Percentiles rank a stretch among this genome's conserved stretches.
These are phyloP conservation scores for Scutellaria minor DNA, from an alignment of 257 asterid species.

Conservation along the genomic window DNA sequence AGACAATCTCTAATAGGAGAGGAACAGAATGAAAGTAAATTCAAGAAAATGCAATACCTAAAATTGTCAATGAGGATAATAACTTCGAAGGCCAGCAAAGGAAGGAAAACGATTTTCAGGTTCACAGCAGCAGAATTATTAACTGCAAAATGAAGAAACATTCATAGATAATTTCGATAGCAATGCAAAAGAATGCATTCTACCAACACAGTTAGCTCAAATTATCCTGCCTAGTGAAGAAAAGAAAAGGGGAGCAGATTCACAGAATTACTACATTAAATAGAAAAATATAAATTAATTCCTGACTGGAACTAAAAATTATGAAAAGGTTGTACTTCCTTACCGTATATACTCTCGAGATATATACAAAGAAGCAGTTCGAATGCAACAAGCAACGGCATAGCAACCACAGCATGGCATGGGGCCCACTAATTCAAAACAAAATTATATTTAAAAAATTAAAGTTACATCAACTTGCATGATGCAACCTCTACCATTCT, in stretches of 20 bases:
- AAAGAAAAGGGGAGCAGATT: conserved; percentile 27
- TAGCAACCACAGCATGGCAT: conserved; percentile 95
- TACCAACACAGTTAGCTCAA: conserved; percentile 25
- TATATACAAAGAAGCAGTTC: conserved; percentile 97
- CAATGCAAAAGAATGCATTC: conserved; percentile 25
- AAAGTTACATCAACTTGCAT: conserved; percentile 27
- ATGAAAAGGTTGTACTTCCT: conserved; percentile 46
- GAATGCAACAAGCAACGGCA: conserved; percentile 89
- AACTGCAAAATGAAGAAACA: conserved; percentile 57
- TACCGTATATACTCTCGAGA: conserved; percentile 86
- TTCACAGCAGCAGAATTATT: conserved; percentile 66
- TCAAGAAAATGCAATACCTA: conserved; percentile 56
- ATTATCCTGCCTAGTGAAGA: conserved; percentile 24
- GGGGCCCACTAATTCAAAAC: conserved; percentile 91
- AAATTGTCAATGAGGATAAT: conserved; percentile 83
- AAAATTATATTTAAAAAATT: conserved; percentile 22
- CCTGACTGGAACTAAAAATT: conserved; percentile 31
- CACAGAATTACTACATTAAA: conserved; percentile 7
- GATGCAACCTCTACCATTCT: conserved; percentile 30
- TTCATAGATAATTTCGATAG: conserved; percentile 20
- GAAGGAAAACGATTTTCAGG: conserved; percentile 89
- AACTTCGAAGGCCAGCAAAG: conserved; percentile 83
- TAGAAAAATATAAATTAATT: conserved; percentile 10
- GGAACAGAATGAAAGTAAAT: conserved; percentile 19
- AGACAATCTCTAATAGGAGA: conserved; percentile 22